Evolutionary conservation across 2,329 filamentous ascomycete genomes (phyloP).

Genomic region (Exophiala sp.): DNA sequence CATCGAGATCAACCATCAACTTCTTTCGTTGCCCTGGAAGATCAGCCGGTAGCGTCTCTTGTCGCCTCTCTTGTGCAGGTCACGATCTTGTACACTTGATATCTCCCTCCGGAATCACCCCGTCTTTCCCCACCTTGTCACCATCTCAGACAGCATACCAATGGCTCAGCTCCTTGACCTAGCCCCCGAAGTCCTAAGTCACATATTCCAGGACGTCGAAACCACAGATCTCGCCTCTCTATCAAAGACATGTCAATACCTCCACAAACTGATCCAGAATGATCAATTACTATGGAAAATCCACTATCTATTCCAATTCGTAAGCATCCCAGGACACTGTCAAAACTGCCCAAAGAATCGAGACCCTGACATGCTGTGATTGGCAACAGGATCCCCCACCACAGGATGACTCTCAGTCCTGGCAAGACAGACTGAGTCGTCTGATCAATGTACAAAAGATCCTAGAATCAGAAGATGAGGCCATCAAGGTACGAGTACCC

Average conservation of each 20-base stretch:
- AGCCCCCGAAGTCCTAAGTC: slow-evolving; percentile 62
- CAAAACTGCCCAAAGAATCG: neutral
- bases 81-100: no score
- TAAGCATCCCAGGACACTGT: slow-evolving; percentile 34
- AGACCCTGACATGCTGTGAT: neutral
- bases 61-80: no score
- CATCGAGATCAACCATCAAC: no score
- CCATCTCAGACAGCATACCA: neutral
- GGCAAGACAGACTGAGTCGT: slow-evolving; percentile 37
- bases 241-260: slow-evolving; percentile 49
- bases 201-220: slow-evolving; percentile 56
- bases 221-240: slow-evolving; percentile 56
- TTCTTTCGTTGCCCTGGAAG: no score
- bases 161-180: slow-evolving; percentile 36
- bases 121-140: no score
- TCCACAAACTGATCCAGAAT: slow-evolving; percentile 54
- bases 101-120: no score
- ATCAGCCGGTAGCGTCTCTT: no score
- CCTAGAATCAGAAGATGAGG: slow-evolving; percentile 39
- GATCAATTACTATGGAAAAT: slow-evolving; percentile 61
- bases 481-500: slow-evolving; percentile 36
- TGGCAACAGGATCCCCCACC: slow-evolving; percentile 22
- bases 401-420: slow-evolving; percentile 29
- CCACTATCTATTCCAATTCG: slow-evolving; percentile 58
- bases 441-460: slow-evolving; percentile 43